Conservation (phyloP, 345 rosid genomes). For the Gossypium herbaceum region DNA sequence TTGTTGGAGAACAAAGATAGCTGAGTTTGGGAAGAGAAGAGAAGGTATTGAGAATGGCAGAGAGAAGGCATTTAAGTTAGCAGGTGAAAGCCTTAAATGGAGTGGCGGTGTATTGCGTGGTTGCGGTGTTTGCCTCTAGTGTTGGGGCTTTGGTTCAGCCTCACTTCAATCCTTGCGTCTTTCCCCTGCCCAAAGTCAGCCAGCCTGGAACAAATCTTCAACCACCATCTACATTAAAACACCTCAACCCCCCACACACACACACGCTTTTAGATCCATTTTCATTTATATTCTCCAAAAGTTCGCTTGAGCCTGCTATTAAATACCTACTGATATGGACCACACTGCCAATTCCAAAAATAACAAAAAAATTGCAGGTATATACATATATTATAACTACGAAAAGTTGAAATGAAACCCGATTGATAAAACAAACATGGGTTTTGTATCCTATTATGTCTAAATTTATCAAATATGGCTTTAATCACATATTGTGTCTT, state of each 20-base stretch:
- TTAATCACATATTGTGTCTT: too few species aligned
- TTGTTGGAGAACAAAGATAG: background rate
- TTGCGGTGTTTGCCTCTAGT: background rate
- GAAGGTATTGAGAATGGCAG: background rate
- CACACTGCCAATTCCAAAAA: background rate
- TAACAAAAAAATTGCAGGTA: background rate
- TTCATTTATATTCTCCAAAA: background rate
- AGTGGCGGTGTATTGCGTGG: background rate
- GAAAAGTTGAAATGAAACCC: background rate
- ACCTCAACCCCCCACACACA: too few species aligned
- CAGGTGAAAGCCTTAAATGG: background rate
- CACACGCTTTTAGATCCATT: background rate
- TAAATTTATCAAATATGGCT: too few species aligned
- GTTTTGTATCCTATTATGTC: too few species aligned
- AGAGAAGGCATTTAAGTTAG: background rate
- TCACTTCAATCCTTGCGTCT: background rate
- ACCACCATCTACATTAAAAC: background rate
- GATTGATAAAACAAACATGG: too few species aligned
- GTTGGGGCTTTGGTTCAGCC: background rate
- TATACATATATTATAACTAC: too few species aligned
- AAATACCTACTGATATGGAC: background rate
- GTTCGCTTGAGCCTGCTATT: background rate
- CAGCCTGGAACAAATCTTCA: background rate
- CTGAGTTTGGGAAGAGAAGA: background rate
- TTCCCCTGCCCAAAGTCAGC: background rate